A percentile compares a stretch with the other conserved stretches of the same genome.
These are phyloP conservation scores for Fraxinus floribunda DNA, from an alignment of 305 asterid genomes.

Conservation along the genomic window DNA sequence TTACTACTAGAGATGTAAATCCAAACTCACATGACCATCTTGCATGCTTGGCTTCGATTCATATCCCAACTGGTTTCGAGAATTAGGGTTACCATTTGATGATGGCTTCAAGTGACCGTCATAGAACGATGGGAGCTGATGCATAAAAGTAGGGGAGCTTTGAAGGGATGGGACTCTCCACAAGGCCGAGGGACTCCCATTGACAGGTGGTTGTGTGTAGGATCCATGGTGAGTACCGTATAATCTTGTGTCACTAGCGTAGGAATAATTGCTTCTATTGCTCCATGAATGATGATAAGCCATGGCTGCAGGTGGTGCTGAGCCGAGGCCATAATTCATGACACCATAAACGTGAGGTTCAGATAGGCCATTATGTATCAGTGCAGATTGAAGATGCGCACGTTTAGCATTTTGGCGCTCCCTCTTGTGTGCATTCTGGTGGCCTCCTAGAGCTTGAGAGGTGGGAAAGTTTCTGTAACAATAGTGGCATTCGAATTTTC, in stretches of 20 bases:
- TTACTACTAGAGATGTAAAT: constrained; percentile 44
- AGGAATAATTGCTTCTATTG: not conserved
- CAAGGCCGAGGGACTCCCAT: constrained; percentile 43
- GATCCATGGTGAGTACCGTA: constrained; percentile 22
- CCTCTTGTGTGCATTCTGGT: constrained; percentile 67
- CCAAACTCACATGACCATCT: constrained; percentile 55
- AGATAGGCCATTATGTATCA: constrained; percentile 31
- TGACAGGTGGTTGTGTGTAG: constrained; percentile 34
- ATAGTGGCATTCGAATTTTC: constrained; percentile 67
- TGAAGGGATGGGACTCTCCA: constrained; percentile 43
- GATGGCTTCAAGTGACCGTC: constrained; percentile 22
- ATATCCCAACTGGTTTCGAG: constrained; percentile 33
- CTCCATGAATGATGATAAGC: constrained; percentile 34
- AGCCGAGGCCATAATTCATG: constrained; percentile 29
- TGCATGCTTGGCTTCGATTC: constrained; percentile 36
- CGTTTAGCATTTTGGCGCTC: constrained; percentile 63
- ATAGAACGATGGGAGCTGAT: constrained; percentile 20
- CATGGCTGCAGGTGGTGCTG: constrained; percentile 24
- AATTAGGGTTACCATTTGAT: constrained; percentile 4
- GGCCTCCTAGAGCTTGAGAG: constrained; percentile 72
- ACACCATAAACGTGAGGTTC: constrained; percentile 37
- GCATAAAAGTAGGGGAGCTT: constrained; percentile 19
- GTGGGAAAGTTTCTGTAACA: constrained; percentile 69
- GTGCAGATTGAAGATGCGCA: constrained; percentile 45
- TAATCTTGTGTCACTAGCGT: constrained; percentile 3